Percentiles rank a stretch among this genome's conserved stretches.
These are phyloP conservation scores for Prillingera fragicola DNA, from an alignment of 1,284 basidiomycete genomes.

Conservation along the genomic window DNA sequence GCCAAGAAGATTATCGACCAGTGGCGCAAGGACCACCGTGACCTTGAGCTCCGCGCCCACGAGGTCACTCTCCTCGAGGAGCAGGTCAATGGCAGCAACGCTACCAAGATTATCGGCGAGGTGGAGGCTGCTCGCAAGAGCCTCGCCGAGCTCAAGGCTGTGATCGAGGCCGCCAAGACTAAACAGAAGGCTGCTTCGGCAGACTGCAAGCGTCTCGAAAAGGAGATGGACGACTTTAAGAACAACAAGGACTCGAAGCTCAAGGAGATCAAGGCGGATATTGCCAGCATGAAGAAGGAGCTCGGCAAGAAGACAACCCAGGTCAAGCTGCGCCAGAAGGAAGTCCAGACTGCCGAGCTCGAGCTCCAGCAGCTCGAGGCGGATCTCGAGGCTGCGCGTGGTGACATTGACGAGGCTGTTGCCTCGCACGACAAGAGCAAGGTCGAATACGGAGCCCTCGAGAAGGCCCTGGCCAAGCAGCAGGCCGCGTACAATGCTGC, in stretches of 20 bases:
- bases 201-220: constrained; percentile 81
- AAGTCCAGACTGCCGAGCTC: constrained; percentile 76
- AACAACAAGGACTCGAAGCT: constrained; percentile 97
- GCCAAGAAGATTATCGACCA: constrained; percentile 59
- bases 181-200: constrained; percentile 70
- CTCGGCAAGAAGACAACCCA: constrained; percentile 72
- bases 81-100: constrained; percentile 83
- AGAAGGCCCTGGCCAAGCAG: constrained; percentile 62
- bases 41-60: constrained; percentile 84
- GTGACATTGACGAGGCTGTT: constrained; percentile 59
- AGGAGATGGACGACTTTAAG: constrained; percentile 98
- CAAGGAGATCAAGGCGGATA: constrained; percentile 82
- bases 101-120: constrained; percentile 68
- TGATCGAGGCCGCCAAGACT: constrained; percentile 62
- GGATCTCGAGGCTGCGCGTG: constrained; percentile 64
- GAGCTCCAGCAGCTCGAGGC: constrained; percentile 81
- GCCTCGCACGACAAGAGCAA: constrained; percentile 57
- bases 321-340: constrained; percentile 83
- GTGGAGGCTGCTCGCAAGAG: constrained; percentile 67
- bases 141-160: constrained; percentile 62
- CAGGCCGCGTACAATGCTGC: constrained; percentile 59
- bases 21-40: constrained; percentile 63
- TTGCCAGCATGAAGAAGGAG: constrained; percentile 71
- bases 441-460: constrained; percentile 38
- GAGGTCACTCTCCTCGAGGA: constrained; percentile 76